Conservation (phyloP, 164 flowering plant species). For the Vitis labrusca region DNA sequence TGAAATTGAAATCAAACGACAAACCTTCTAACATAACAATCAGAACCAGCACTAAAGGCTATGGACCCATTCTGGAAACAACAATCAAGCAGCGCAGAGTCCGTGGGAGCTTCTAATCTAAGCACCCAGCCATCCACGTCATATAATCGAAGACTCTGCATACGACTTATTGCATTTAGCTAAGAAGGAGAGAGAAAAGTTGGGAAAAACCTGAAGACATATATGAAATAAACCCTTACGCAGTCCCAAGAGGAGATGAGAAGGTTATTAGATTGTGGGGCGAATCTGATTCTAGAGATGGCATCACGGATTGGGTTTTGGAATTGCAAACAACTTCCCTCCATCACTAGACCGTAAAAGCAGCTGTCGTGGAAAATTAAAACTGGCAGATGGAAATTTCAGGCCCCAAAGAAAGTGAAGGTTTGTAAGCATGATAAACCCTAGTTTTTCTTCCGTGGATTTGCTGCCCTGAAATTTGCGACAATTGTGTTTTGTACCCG, state of each 20-base stretch:
- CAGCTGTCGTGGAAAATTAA: no score
- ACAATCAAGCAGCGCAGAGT: slow-evolving; percentile 68
- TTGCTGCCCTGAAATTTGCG: no score
- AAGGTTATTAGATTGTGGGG: slow-evolving; percentile 74
- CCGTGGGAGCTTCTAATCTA: slow-evolving; percentile 44
- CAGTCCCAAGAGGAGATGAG: slow-evolving; percentile 89
- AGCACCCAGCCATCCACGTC: slow-evolving; percentile 57
- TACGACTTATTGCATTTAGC: neutral
- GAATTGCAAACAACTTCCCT: slow-evolving; percentile 39
- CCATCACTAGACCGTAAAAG: no score
- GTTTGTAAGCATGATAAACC: no score
- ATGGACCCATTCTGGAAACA: slow-evolving; percentile 66
- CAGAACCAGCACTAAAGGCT: slow-evolving; percentile 58
- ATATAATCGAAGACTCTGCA: slow-evolving; percentile 61
- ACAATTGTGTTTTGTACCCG: rapidly evolving
- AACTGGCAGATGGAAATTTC: neutral
- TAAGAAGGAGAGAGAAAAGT: neutral
- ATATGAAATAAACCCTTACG: slow-evolving; percentile 31
- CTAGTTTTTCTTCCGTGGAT: no score
- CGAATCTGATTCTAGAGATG: slow-evolving; percentile 67
- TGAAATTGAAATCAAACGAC: neutral
- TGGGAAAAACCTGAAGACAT: neutral
- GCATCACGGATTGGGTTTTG: slow-evolving; percentile 58
- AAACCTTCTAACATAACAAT: slow-evolving; percentile 67
- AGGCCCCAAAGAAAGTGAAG: neutral